Evolutionary conservation across 2,329 filamentous ascomycete species (phyloP), one percentile per base, ranked within the genome.

Genomic region (Ophiostoma triangulosporum): DNA sequence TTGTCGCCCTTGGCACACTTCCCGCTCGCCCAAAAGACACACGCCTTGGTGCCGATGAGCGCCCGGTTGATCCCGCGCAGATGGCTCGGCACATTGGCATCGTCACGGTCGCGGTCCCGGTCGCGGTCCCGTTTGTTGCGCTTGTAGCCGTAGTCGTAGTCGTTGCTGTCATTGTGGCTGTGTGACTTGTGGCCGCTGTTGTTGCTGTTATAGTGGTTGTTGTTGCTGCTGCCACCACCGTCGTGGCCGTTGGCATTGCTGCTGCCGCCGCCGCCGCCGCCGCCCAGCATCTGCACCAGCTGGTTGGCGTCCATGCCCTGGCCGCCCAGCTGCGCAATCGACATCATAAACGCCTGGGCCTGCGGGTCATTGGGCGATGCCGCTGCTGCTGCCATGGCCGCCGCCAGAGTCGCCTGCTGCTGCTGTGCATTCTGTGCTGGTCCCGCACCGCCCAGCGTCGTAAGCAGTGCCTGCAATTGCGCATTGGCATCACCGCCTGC

Each of bases 1-100:
- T 81, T 80, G 33, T 84, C 81, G 22, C 84, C 84, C 63, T 86
- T 83, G 6, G 78, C 79, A 67, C 84, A 88, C 63, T 81, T 82
- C 14, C 84, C 84, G 63, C 84, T 78, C 55, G 78, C 74, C 72
- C 74, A 88, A 65, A 86, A 88, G 20, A 75, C 76, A 65, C 84
- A 88, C 5, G 82, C 74, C 62, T 84, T 81, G 43, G 82, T 84
- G 53, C 81, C 79, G 49, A 81, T 79, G 14, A 81, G 69, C 14
- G 75, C 73, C 56, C 73, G 76, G 61, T 84, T 79, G 57, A 72
- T 72, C 14, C 66, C 68, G 54, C 71, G 71, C 15, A 68, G 61
- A 27, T 73, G 65, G 50, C 17, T 62, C 56, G 49, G 62, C 52
- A 55, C 60, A 9, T 50, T 55, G 29, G 72, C 55, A 69, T 71